Percentiles rank a stretch among this genome's conserved stretches.
Conservation (phyloP, 768 basidiomycete species). For the Mrakia hoshinonis region DNA sequence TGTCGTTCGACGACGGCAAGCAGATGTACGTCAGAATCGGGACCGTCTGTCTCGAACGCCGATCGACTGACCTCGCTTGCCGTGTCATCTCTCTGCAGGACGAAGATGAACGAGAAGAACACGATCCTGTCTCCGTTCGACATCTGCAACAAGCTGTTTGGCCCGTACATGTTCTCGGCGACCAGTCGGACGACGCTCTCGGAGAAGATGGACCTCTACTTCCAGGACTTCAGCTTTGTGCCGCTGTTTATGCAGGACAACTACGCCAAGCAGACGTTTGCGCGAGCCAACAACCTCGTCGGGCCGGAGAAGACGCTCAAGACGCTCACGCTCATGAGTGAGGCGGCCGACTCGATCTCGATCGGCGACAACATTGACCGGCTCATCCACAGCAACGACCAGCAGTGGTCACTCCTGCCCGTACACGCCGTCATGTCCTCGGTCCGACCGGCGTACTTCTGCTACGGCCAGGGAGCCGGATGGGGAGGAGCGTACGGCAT, state of each 20-base stretch:
- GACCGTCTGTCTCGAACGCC: neutral
- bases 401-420: constrained; percentile 94
- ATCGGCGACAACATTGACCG: constrained; percentile 89
- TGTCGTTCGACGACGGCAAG: constrained; percentile 90
- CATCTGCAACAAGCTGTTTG: constrained; percentile 76
- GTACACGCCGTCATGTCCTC: constrained; percentile 85
- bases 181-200: constrained; percentile 71
- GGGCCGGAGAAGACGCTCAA: constrained; percentile 62
- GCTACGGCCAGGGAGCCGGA: constrained; percentile 55
- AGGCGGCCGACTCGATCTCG: constrained; percentile 84
- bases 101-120: constrained; percentile 86
- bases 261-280: constrained; percentile 76
- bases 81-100: constrained; percentile 44
- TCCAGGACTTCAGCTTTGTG: constrained; percentile 88
- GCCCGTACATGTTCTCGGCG: constrained; percentile 79
- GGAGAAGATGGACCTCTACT: constrained; percentile 93
- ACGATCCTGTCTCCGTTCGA: constrained; percentile 84
- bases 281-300: constrained; percentile 48
- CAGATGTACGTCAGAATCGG: constrained; percentile 54
- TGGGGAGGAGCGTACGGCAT: constrained; percentile 62
- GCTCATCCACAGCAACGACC: constrained; percentile 70
- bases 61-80: neutral
- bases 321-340: constrained; percentile 69
- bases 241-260: constrained; percentile 98
- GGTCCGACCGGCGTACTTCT: constrained; percentile 71